Evolutionary conservation across 192 early-diverging fungal species (phyloP).

Genomic region (Coemansia sp.): DNA sequence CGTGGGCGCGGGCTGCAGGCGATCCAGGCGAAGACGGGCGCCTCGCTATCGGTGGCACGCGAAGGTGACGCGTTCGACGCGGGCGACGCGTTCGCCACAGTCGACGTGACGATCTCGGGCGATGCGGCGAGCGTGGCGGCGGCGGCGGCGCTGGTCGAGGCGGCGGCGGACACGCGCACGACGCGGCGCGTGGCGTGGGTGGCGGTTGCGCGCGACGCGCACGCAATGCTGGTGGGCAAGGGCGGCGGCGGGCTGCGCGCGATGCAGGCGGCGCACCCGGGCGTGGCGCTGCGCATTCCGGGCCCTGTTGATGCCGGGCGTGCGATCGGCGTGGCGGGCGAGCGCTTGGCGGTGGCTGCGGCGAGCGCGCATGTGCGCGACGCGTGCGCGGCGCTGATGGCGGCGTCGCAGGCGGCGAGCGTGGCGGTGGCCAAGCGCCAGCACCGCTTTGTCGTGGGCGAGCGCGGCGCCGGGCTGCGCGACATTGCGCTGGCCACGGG

Average conservation of each 20-base stretch:
- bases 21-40: constrained; percentile 75
- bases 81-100: constrained; percentile 62
- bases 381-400: constrained; percentile 65
- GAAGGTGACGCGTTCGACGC: constrained; percentile 53
- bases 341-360: constrained; percentile 68
- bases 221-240: constrained; percentile 85
- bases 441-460: constrained; percentile 90
- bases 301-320: constrained; percentile 44
- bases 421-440: constrained; percentile 87
- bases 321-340: constrained; percentile 78
- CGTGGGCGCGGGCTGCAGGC: constrained; percentile 78
- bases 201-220: constrained; percentile 69
- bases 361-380: constrained; percentile 67
- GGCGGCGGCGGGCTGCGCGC: constrained; percentile 62
- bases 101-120: constrained; percentile 76
- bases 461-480: constrained; percentile 73
- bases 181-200: constrained; percentile 69
- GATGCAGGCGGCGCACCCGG: constrained; percentile 63
- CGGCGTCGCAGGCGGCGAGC: constrained; percentile 64
- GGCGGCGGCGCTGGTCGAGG: constrained; percentile 86
- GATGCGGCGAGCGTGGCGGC: constrained; percentile 79
- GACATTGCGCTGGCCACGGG: constrained; percentile 88
- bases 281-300: constrained; percentile 81
- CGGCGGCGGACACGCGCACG: constrained; percentile 77
- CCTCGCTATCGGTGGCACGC: constrained; percentile 72